Base-by-base conservation (phyloP, 2,329 filamentous ascomycete genomes). In the Calonectria ilicicola region DNA sequence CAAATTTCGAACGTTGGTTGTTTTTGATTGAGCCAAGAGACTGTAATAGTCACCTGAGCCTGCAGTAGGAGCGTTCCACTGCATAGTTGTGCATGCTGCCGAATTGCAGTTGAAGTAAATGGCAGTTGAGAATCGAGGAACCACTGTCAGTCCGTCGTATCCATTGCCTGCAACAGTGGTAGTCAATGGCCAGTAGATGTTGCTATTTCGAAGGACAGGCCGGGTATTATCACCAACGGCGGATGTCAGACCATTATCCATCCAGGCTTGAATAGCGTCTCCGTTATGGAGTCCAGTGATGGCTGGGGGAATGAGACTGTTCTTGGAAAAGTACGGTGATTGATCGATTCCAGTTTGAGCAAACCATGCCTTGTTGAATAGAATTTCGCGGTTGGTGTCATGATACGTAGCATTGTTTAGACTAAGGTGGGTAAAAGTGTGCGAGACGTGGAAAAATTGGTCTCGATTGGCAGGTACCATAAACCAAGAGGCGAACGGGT, bases 201-300 rank as follows among this genome's bases (percentile, higher is more conserved):
- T 75, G 40, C 46, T 49, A 47, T 58, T 71, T 23, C 40, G 68
- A 19, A 70, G 68, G 53, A 65, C 32, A 38, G 70, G 7, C 19
- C 74, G 74, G 12, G 74, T 75, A 65, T 75, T 75, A 26, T 75
- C 74, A 21, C 74, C 74, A 15, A 75, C 74, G 27, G 68, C 74
- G 21, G 46, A 51, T 14, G 42, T 65, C n/a, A 75, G 65, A 14
- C 68, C 58, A 40, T 75, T 75, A 40, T 75, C 74, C 15, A 70
- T 38, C 74, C 74, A 75, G 2, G 74, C 74, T 49, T 70, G 23
- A 42, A 75, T 75, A 9, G 65, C 74, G 51, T 75, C 74, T 38
- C 46, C 74, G 29, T 75, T 75, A 17, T 75, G 74, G n/a, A 75
- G 40, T 46, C 74, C 74, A 9, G 74, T 75, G n/a, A 75, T 75